Evolutionary conservation across 208 protist species (phyloP), one percentile per base, ranked within the genome.

Genomic region (Leishmania martiniquensis): DNA sequence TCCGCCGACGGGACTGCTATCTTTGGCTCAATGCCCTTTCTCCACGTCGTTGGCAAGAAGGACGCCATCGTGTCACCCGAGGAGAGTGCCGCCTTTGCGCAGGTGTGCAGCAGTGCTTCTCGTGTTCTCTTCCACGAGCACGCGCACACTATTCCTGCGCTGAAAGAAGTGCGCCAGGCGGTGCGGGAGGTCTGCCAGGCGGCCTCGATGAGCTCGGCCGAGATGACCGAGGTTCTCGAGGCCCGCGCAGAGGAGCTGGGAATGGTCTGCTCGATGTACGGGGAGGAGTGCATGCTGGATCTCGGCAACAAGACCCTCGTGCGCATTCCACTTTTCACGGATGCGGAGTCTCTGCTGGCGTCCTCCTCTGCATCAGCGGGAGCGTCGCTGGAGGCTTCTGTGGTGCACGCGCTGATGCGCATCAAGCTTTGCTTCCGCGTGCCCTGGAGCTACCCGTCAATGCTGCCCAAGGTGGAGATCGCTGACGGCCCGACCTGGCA

Each of bases 11-110:
- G 65, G 20, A 25, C 10, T 42, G 5, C 65, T 0, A 65, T 88
- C 42, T 93, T 97, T 72, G 83, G 85, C 37, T 47, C 72, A 4
- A 51, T 97, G 22, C 85, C 87, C 29, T 95, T 87, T 39, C 82
- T 97, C 60, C 94, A 97, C 82, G 86, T 97, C 54, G 78, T 97
- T 22, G 94, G 94, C 12, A 83, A 76, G 59, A 90, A 91, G 72
- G 94, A 97, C 52, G 51, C 68, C 34, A 88, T 97, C 59, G 93
- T 97, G n/a, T 39, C 79, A 0, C 81, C 91, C 12, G 83, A 66
- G 54, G 92, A 93, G 76, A 95, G 89, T 62, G 57, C 65, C 0
- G 77, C 77, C n/a, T 93, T 97, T 71, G 86, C 87, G 34, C 67
- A 81, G 75, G 89, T 83, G 10, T 94, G 91, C 72, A 86, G 86